phyloP scores from a whole-genome alignment of 192 early-diverging fungal genomes.

The Entophlyctis luteolus region DNA sequence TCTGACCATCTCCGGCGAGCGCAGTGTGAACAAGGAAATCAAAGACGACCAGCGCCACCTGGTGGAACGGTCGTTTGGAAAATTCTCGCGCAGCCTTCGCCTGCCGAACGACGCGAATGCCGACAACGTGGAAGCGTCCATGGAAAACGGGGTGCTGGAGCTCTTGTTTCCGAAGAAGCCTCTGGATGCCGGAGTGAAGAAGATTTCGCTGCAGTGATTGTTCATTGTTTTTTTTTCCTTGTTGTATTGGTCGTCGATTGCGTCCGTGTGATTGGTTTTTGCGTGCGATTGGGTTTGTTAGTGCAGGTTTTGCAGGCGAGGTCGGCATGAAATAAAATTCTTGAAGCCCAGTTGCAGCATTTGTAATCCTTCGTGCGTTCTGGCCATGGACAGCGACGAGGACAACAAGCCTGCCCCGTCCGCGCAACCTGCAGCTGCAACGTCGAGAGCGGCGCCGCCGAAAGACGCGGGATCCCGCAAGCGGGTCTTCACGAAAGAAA shows the following conservation, averaged over 20 bases:
- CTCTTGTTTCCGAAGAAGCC: conserved; percentile 38
- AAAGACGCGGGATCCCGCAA: conserved; percentile 12
- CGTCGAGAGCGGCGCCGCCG: too few species aligned
- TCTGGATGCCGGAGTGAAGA: conserved; percentile 28
- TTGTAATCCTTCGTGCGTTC: too few species aligned
- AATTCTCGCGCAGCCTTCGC: conserved; percentile 33
- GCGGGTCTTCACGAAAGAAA: conserved; percentile 16
- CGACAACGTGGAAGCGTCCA: conserved; percentile 27
- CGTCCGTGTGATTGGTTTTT: too few species aligned
- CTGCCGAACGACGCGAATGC: conserved; percentile 38
- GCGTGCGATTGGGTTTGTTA: too few species aligned
- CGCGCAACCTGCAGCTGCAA: too few species aligned
- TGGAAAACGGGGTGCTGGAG: conserved; percentile 44
- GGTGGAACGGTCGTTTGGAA: conserved; percentile 37
- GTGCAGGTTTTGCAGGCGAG: too few species aligned
- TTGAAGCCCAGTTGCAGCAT: too few species aligned
- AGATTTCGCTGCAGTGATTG: conserved; percentile 48
- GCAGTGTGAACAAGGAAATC: conserved; percentile 29
- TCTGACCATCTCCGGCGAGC: conserved; percentile 38
- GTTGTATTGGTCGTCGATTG: too few species aligned
- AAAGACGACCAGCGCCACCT: conserved; percentile 30
- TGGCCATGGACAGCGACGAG: too few species aligned
- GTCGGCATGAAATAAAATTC: too few species aligned
- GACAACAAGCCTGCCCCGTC: too few species aligned
- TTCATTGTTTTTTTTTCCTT: too few species aligned